Percentiles rank a stretch among this genome's conserved stretches.
These are phyloP conservation scores for Apiospora koreana DNA, from an alignment of 2,329 filamentous ascomycete genomes.

Conservation along the genomic window DNA sequence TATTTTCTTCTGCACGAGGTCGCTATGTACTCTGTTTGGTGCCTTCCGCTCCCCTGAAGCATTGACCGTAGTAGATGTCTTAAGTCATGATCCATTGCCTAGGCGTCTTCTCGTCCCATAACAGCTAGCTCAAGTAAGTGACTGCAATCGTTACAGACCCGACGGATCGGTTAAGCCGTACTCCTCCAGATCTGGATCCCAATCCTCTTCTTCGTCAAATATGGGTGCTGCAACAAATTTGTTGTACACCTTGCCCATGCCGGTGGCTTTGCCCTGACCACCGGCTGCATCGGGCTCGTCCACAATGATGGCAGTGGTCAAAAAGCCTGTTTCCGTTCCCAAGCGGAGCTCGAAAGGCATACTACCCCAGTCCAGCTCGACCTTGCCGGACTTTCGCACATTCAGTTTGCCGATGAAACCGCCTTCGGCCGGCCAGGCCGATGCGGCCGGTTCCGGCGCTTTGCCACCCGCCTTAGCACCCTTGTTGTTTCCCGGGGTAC, in stretches of 20 bases:
- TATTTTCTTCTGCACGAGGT: background rate
- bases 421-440: conserved; percentile 47
- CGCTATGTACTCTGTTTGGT: background rate
- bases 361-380: conserved; percentile 65
- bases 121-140: background rate
- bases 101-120: background rate
- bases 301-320: conserved; percentile 60
- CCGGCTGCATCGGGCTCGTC: conserved; percentile 53
- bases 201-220: conserved; percentile 60
- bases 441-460: conserved; percentile 31
- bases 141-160: background rate
- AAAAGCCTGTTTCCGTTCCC: conserved; percentile 51
- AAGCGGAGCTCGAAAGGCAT: conserved; percentile 55
- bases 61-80: background rate
- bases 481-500: conserved; percentile 23
- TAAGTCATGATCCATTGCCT: background rate
- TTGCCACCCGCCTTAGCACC: conserved; percentile 25
- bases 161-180: background rate
- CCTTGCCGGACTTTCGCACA: conserved; percentile 62
- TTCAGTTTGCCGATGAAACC: conserved; percentile 63
- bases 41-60: background rate
- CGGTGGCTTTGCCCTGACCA: conserved; percentile 52
- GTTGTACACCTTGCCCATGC: conserved; percentile 65
- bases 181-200: conserved; percentile 44
- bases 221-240: conserved; percentile 61